phyloP scores from a whole-genome alignment of 306 rosid species.

The Hippophae gyantsensis region DNA sequence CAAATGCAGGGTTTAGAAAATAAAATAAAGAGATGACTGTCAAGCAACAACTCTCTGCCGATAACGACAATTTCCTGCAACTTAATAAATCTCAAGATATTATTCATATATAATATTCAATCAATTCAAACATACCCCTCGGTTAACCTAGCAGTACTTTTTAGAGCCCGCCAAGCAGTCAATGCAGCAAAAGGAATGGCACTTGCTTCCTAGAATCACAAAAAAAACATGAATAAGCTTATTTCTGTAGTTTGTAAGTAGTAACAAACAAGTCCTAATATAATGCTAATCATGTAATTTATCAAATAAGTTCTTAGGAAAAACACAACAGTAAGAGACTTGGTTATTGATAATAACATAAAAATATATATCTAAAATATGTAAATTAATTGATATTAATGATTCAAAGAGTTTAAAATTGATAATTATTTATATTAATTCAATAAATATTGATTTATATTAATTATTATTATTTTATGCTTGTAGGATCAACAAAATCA shows the following conservation, averaged over 20 bases:
- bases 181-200: constrained; percentile 95
- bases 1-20: neutral
- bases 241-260: constrained; percentile 1
- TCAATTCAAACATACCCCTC: constrained; percentile 59
- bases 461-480: no score
- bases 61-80: neutral
- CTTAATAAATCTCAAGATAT: neutral
- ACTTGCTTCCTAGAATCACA: constrained; percentile 62
- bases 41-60: neutral
- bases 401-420: no score
- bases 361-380: no score
- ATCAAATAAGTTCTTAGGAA: no score
- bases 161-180: constrained; percentile 97
- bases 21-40: neutral
- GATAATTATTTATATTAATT: no score
- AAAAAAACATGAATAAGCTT: neutral
- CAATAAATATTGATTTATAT: no score
- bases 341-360: no score
- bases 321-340: no score
- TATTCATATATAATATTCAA: neutral
- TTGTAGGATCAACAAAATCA: no score
- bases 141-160: constrained; percentile 74
- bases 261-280: neutral
- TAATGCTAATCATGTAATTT: no score
- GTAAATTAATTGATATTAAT: no score